Base-by-base conservation (phyloP, 495 filamentous ascomycete species). In the Cudoniella acicularis region DNA sequence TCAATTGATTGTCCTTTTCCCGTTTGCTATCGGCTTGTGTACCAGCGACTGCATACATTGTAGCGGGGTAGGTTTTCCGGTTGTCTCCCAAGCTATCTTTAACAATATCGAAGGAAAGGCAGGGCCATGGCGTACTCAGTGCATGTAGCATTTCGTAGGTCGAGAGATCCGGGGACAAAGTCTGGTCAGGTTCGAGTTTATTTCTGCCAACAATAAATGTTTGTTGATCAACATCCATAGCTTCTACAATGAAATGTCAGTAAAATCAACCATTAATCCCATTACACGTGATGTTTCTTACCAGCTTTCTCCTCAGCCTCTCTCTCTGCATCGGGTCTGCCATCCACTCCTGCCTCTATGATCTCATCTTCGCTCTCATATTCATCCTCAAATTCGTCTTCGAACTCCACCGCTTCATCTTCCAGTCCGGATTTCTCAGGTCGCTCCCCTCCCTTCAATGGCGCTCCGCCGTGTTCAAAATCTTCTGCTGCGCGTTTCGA, bases 301-400 rank as follows among this genome's bases (percentile, higher is more conserved):
- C 85, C 83, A 65, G 79, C 83, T 62, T 77, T 77, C 69, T 91
- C 90, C 66, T 96, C 91, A 17, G 88, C 89, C 66, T 96, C 91
- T 43, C 92, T 80, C 74, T 97, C 92, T n/a, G 85, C 89, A 73
- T 96, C 91, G 22, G 92, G 92, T 62, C 90, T 78, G 17, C 92
- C 94, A 63, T 98, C 92, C 16, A 95, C 90, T 52, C 92, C 94
- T 24, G 93, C 92, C 75, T 97, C 94, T 52, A 97, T 72, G 48
- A 98, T 88, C 74, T 98, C 93, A 68, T 96, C 92, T 64, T 96
- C 93, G 66, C 91, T 96, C 77, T 96, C 92, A 67, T 90, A 98
- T 67, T 98, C 93, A 65, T 97, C 93, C 72, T 96, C 93, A 61
- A 87, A 98, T 63, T 96, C 90, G 73, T 98, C 93, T 71, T 96